Percentiles rank a stretch among this genome's conserved stretches.
Evolutionary conservation across 2,329 filamentous ascomycete species (phyloP).

Genomic region (Aureobasidium sp.): DNA sequence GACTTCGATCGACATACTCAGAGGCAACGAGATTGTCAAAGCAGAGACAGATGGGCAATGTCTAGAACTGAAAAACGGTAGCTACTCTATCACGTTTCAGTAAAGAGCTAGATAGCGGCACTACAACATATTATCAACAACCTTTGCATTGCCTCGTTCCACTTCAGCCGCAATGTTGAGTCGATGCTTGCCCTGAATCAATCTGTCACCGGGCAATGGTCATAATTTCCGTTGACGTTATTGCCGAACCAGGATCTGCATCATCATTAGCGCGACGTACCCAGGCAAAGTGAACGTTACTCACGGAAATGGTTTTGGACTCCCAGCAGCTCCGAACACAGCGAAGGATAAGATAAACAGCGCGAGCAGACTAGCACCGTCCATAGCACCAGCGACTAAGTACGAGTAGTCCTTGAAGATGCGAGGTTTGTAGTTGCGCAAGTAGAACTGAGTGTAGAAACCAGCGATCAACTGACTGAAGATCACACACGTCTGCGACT

Average conservation of each 20-base stretch:
- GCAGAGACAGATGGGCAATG: not conserved
- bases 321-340: constrained; percentile 40
- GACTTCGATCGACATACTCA: not conserved
- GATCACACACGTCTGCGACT: constrained; percentile 49
- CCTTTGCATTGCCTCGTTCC: not conserved
- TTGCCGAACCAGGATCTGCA: constrained; percentile 48
- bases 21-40: not conserved
- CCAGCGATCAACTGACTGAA: constrained; percentile 37
- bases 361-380: constrained; percentile 43
- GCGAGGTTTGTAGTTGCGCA: constrained; percentile 46
- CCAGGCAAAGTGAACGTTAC: not conserved
- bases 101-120: not conserved
- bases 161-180: too few relatives aligned
- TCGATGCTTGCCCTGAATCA: not conserved
- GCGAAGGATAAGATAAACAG: constrained; percentile 51
- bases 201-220: constrained; percentile 36
- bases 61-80: not conserved
- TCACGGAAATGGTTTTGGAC: constrained; percentile 38
- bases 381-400: constrained; percentile 46
- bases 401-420: constrained; percentile 51
- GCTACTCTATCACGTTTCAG: not conserved
- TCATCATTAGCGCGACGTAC: constrained; percentile 19
- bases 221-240: constrained; percentile 42
- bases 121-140: too few relatives aligned
- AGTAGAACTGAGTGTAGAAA: constrained; percentile 46